Evolutionary conservation across 768 basidiomycete genomes (phyloP), one percentile per base, ranked within the genome.

Genomic region (Myochromella boudieri): DNA sequence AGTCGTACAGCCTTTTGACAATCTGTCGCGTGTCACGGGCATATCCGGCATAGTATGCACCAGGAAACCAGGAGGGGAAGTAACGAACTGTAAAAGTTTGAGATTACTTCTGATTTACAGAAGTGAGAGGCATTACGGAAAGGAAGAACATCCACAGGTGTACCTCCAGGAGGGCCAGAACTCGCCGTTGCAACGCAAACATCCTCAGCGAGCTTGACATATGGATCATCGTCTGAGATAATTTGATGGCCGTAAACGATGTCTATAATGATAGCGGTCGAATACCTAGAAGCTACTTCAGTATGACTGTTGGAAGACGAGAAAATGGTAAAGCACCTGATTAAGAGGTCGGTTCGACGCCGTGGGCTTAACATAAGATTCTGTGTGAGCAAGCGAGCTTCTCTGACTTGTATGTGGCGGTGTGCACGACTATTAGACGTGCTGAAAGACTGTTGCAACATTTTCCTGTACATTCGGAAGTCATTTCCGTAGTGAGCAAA

Each of bases 1-100:
- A 54, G 25, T 69, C 61, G 41, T 59, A 53, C 48, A 69, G 58
- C n/a, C 58, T 50, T 12, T 58, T 47, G 3, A 56, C 46, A 2
- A 42, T 41, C 6, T 46, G 42, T 18, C 38, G 24, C n/a, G 42
- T n/a, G 37, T 53, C 43, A 9, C 46, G 43, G 10, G 67, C 61
- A 22, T 43, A 51, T 10, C 26, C 41, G 1, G 57, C 59, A 38
- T 59, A 64, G 22, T 54, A 52, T 29, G 60, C 51, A 4, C 66
- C 61, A 21, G 65, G 65, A 37, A 68, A 60, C 68, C 68, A 69
- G 0, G 57, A 51, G 8, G 68, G 68, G n/a, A 70, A 53, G 33
- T 65, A 42, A 17, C 55, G 56, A 4, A 68, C 68, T 69, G 43
- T 6, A 38, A 34, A 6, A 43, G 11, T 20, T 37, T 2, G 37